phyloP scores from a whole-genome alignment of 2,329 filamentous ascomycete genomes.

The Simplicillium sp. region DNA sequence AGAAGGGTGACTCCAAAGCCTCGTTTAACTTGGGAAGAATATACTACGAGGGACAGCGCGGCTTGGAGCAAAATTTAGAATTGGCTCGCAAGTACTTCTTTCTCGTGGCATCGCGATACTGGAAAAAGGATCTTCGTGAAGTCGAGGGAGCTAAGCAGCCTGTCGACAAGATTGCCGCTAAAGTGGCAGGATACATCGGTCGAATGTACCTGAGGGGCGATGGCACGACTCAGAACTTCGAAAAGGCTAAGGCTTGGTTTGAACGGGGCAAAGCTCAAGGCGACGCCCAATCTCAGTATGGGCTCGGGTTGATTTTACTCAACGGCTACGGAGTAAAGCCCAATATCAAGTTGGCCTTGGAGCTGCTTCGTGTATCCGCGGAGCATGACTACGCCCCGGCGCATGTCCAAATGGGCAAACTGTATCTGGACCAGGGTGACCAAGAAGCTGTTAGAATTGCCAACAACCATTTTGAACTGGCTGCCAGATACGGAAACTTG shows the following conservation, averaged over 20 bases:
- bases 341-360: slow-evolving; percentile 62
- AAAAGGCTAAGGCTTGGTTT: slow-evolving; percentile 73
- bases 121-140: slow-evolving; percentile 67
- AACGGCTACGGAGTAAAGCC: slow-evolving; percentile 63
- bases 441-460: slow-evolving; percentile 64
- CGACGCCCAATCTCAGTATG: slow-evolving; percentile 77
- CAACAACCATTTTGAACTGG: slow-evolving; percentile 79
- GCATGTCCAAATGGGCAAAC: slow-evolving; percentile 71
- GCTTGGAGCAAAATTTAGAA: slow-evolving; percentile 62
- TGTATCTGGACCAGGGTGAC: slow-evolving; percentile 77
- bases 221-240: slow-evolving; percentile 69
- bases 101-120: slow-evolving; percentile 70
- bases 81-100: slow-evolving; percentile 75
- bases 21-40: slow-evolving; percentile 79
- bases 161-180: slow-evolving; percentile 70
- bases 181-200: slow-evolving; percentile 79
- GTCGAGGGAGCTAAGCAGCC: slow-evolving; percentile 59
- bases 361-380: slow-evolving; percentile 68
- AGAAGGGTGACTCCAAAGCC: slow-evolving; percentile 81
- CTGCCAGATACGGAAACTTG: slow-evolving; percentile 71
- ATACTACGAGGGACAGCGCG: slow-evolving; percentile 78
- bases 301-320: slow-evolving; percentile 74
- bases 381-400: slow-evolving; percentile 74
- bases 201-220: slow-evolving; percentile 87
- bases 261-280: slow-evolving; percentile 65